Evolutionary conservation across 331 rosid species (phyloP), one percentile per base, ranked within the genome.

Genomic region (Telfairia occidentalis): DNA sequence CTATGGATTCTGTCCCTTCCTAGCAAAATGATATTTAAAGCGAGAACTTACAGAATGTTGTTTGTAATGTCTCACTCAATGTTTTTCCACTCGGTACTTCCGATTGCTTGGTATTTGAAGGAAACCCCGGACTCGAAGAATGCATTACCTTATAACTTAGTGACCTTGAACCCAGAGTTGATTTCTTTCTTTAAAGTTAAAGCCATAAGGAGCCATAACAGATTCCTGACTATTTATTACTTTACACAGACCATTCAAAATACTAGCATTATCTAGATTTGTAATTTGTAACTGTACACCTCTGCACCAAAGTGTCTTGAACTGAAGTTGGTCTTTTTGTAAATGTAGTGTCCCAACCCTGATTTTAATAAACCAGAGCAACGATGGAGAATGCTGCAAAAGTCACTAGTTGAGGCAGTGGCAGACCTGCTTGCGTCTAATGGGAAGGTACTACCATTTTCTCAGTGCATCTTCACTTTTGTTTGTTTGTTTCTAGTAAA

Each of bases 371-470:
- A 91, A 76, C 96, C 96, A 46, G 90, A 86, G 73, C 81, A 89
- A 79, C 86, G 97, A 86, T 94, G 98, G 98, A 88, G 97, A 65
- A 89, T 94, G 95, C 79, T 94, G 82, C 97, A 85, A 79, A 88
- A 88, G 79, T 65, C 90, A 54, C 82, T 94, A 82, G 85, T 88
- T 9, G 98, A 94, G 83, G 92, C 98, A 54, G 78, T 89, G 48
- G 83, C 82, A 49, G 96, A 87, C 76, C 86, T 88, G 76, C 92
- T 94, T 57, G 75, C 87, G 38, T 65, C 74, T 70, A 43, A 78
- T 61, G 98, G 98, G 54, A 88, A 89, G 97, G 98, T 90, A 84
- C 67, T 30, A 35, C 45, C 16, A 45, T 63, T 71, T 23, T 69
- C 53, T 72, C 32, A 26, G 24, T 54, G 71, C 55, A 65, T 30